Base-by-base conservation (phyloP, 768 basidiomycete species). In the Suillus spraguei region DNA sequence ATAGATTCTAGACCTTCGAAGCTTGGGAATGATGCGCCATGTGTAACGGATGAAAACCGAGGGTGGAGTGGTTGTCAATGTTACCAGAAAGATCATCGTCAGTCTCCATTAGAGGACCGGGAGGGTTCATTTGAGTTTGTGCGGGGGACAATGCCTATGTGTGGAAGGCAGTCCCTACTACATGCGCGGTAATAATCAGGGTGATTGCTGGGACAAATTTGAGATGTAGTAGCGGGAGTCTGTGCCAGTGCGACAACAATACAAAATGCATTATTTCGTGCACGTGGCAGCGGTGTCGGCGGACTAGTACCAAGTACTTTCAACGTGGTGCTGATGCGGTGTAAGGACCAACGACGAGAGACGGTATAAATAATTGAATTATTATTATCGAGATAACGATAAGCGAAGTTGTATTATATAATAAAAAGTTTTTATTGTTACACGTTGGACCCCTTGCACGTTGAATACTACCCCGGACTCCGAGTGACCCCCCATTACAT, bases 361-460 rank as follows among this genome's bases (percentile, higher is more conserved):
- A 28, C 28, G 28, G 28, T 28, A 28, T 28, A 28, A 28, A 28
- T 28, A 28, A 28, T 28, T 28, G 28, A 28, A 28, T 28, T 28
- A 28, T 28, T 28, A 28, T 28, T 28, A 28, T 28, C 28, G 4
- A 28, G 28, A 28, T 44, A 44, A 10, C 42, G 42, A 42, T 42
- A 42, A 42, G 42, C 17, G 42, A 17, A 8, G 42, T 44, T 20
- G 1, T 44, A 46, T 46, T 46, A 46, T 46, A 46, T 46, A 46
- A 46, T 46, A 46, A 46, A 46, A 46, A 20, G 20, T 46, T 46
- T 44, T 44, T 44, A 44, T n/a, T 10, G 44, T 44, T n/a, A 3
- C 44, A 49, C 50, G 50, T 32, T 52, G 50, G 28, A 32, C 50
- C 50, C 49, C 50, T 52, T 52, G 50, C 50, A 52, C 50, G 50